Conservation (phyloP, 257 asterid genomes). For the Plantago elongata region DNA sequence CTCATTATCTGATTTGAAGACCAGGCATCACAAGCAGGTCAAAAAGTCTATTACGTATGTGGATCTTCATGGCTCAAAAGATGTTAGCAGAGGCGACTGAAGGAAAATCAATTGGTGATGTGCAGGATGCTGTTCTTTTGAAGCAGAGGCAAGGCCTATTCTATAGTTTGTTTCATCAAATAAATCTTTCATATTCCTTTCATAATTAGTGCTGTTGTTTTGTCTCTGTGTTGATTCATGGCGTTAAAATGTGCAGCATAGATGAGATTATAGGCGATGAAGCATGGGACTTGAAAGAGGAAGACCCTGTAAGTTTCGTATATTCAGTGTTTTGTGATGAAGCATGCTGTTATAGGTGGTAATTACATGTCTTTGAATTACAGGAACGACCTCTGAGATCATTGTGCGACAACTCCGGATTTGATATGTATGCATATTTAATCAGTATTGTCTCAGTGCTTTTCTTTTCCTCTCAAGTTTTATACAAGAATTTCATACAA, state of each 20-base stretch:
- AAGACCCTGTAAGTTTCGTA: constrained; percentile 45
- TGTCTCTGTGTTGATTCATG: constrained; percentile 15
- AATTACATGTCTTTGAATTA: constrained; percentile 22
- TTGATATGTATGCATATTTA: constrained; percentile 45
- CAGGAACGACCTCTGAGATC: constrained; percentile 53
- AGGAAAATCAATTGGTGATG: constrained; percentile 53
- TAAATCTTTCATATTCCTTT: constrained; percentile 7
- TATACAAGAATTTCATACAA: constrained; percentile 13
- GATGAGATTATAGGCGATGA: constrained; percentile 70
- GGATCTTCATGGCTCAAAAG: constrained; percentile 29
- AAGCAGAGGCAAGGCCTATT: constrained; percentile 70
- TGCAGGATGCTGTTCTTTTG: constrained; percentile 75
- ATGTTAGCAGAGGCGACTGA: constrained; percentile 52
- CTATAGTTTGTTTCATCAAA: constrained; percentile 2
- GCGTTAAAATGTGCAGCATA: constrained; percentile 62
- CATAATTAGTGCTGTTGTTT: too few species aligned
- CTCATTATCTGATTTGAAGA: constrained; percentile 83
- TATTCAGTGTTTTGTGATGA: constrained; percentile 12
- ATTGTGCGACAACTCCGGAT: constrained; percentile 43
- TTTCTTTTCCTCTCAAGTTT: neutral
- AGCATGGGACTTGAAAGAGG: constrained; percentile 54
- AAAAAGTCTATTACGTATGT: constrained; percentile 41
- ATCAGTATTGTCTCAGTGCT: neutral
- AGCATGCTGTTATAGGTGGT: constrained; percentile 21
- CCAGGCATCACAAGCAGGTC: constrained; percentile 98